Conservation (phyloP, 352 stramenopile species). For the Phytophthora syringae region DNA sequence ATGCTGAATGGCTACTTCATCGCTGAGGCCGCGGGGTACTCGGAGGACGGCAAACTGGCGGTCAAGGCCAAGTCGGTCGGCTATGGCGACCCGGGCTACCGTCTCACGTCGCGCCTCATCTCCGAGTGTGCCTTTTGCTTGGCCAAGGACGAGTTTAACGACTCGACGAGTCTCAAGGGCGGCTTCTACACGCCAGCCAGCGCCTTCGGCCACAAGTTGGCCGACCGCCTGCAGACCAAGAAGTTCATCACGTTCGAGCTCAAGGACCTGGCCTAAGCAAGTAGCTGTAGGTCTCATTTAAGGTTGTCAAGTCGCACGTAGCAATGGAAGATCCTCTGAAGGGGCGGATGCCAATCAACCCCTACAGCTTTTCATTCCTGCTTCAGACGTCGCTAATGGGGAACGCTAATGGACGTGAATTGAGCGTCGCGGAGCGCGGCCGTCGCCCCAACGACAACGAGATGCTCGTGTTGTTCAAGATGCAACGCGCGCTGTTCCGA, state of each 20-base stretch:
- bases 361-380: slow-evolving; percentile 21
- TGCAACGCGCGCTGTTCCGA: slow-evolving; percentile 66
- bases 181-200: slow-evolving; percentile 71
- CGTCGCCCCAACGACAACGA: slow-evolving; percentile 63
- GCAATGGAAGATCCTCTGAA: slow-evolving; percentile 15
- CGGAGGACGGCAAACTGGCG: slow-evolving; percentile 45
- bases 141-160: slow-evolving; percentile 51
- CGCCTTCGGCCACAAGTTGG: slow-evolving; percentile 62
- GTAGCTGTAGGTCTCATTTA: slow-evolving; percentile 6
- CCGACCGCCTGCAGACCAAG: slow-evolving; percentile 55
- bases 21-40: slow-evolving; percentile 57
- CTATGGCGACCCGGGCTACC: slow-evolving; percentile 61
- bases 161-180: slow-evolving; percentile 27
- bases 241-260: slow-evolving; percentile 64
- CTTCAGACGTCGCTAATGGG: slow-evolving; percentile 41
- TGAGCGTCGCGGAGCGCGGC: slow-evolving; percentile 46
- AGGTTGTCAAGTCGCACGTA: slow-evolving; percentile 7
- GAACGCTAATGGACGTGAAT: slow-evolving; percentile 41
- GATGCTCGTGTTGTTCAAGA: slow-evolving; percentile 65
- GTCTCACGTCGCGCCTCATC: slow-evolving; percentile 60
- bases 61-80: slow-evolving; percentile 51
- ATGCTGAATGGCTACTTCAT: slow-evolving; percentile 86
- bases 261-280: slow-evolving; percentile 32
- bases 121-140: slow-evolving; percentile 68
- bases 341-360: slow-evolving; percentile 30